Evolutionary conservation across 1,139 yeast genomes (phyloP).

Genomic region (Yamadazyma dendronema): DNA sequence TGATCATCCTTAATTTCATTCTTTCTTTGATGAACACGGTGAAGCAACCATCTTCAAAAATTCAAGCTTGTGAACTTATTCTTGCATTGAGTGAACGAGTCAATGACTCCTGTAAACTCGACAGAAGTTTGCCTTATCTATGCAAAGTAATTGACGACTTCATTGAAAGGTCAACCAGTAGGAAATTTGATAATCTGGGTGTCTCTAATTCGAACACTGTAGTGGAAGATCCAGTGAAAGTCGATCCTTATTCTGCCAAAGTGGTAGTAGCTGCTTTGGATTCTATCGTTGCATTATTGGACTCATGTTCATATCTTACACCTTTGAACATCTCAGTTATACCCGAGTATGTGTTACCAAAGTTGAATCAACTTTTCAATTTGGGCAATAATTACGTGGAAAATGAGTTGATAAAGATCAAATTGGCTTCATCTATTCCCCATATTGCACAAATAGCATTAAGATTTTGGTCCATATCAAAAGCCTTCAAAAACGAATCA

Average conservation of each 20-base stretch:
- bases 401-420: conserved; percentile 48
- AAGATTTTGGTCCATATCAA: conserved; percentile 65
- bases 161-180: conserved; percentile 9
- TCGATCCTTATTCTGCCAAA: conserved; percentile 19
- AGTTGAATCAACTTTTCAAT: conserved; percentile 46
- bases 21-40: conserved; percentile 67
- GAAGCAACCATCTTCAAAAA: conserved; percentile 57
- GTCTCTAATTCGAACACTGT: background rate
- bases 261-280: conserved; percentile 64
- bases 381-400: conserved; percentile 19
- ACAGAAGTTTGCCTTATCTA: conserved; percentile 79
- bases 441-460: conserved; percentile 61
- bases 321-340: conserved; percentile 75
- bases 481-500: conserved; percentile 38
- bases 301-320: conserved; percentile 64
- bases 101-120: conserved; percentile 81
- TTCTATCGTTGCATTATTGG: conserved; percentile 58
- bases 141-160: conserved; percentile 46
- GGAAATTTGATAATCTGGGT: conserved; percentile 1
- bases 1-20: conserved; percentile 62
- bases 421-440: conserved; percentile 75
- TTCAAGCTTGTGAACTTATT: conserved; percentile 74
- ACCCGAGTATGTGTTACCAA: conserved; percentile 80
- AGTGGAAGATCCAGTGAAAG: conserved; percentile 6
- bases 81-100: conserved; percentile 74